Conservation (phyloP, 805 yeast genomes). For the Candida odintsovae region DNA sequence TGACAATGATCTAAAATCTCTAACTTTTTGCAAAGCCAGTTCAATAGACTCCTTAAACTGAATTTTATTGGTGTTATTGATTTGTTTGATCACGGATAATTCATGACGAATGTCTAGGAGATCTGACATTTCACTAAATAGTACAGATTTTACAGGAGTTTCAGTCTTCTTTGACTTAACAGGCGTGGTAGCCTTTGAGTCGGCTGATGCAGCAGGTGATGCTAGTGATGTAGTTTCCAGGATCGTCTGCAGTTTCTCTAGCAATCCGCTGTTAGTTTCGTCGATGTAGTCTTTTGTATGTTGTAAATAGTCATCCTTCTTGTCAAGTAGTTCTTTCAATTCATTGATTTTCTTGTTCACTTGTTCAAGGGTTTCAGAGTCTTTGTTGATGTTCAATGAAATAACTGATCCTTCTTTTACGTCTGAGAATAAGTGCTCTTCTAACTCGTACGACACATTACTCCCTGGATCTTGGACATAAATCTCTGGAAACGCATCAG, state of each 20-base stretch:
- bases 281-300: conserved; percentile 21
- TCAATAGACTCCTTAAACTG: conserved; percentile 37
- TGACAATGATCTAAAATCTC: conserved; percentile 45
- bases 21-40: conserved; percentile 39
- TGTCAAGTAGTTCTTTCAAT: conserved; percentile 9
- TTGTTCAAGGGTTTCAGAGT: conserved; percentile 12
- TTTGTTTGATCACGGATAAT: conserved; percentile 51
- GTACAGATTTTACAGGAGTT: background rate
- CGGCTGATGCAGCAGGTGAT: background rate
- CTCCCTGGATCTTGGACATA: conserved; percentile 58
- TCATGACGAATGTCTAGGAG: conserved; percentile 47
- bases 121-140: conserved; percentile 18
- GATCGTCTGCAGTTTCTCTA: conserved; percentile 13
- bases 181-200: background rate
- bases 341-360: conserved; percentile 16
- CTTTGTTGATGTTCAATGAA: conserved; percentile 46
- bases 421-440: conserved; percentile 56
- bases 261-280: conserved; percentile 15
- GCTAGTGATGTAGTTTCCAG: conserved; percentile 4
- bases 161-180: background rate
- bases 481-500: conserved; percentile 69
- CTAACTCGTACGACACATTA: conserved; percentile 72
- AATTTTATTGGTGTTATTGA: conserved; percentile 40
- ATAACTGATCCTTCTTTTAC: conserved; percentile 56
- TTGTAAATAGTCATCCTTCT: conserved; percentile 12